Percentiles rank a stretch among this genome's conserved stretches.
These are phyloP conservation scores for Boletus speciosus DNA, from an alignment of 768 basidiomycete species.

Conservation along the genomic window DNA sequence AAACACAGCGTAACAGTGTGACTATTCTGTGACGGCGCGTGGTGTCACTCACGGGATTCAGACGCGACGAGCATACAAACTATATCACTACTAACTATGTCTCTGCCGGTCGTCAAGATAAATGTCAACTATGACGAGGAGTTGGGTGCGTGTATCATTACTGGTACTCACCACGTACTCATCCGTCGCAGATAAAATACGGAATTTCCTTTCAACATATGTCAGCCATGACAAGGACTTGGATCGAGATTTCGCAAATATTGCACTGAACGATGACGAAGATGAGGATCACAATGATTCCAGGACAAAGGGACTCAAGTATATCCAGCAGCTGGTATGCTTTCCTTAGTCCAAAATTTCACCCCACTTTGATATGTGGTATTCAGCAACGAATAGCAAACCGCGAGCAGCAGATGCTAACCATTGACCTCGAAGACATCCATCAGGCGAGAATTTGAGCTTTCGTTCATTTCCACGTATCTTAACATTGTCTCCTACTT, in stretches of 20 bases:
- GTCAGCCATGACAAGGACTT: conserved; percentile 64
- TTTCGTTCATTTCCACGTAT: not conserved
- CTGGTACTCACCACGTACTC: not conserved
- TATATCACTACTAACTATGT: conserved; percentile 46
- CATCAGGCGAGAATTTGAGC: conserved; percentile 48
- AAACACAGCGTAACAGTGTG: conserved; percentile 11
- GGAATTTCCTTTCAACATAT: conserved; percentile 67
- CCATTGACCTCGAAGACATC: conserved; percentile 88
- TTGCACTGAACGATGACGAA: conserved; percentile 58
- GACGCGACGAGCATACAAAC: conserved; percentile 18
- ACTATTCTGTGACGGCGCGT: conserved; percentile 28
- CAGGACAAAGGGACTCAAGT: conserved; percentile 56
- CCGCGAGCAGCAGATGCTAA: conserved; percentile 85
- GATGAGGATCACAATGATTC: conserved; percentile 32
- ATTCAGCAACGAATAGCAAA: conserved; percentile 83
- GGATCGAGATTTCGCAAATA: conserved; percentile 61
- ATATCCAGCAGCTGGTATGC: conserved; percentile 75
- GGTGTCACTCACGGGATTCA: not conserved
- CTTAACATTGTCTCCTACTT: conserved; percentile 6
- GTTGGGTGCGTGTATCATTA: conserved; percentile 45
- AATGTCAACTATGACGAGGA: conserved; percentile 68
- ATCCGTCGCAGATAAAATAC: conserved; percentile 55
- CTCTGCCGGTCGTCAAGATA: conserved; percentile 58
- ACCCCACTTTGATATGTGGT: conserved; percentile 18
- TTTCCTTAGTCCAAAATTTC: conserved; percentile 29